Evolutionary conservation across 352 stramenopile species (phyloP).

Genomic region (Plasmopara halstedii): DNA sequence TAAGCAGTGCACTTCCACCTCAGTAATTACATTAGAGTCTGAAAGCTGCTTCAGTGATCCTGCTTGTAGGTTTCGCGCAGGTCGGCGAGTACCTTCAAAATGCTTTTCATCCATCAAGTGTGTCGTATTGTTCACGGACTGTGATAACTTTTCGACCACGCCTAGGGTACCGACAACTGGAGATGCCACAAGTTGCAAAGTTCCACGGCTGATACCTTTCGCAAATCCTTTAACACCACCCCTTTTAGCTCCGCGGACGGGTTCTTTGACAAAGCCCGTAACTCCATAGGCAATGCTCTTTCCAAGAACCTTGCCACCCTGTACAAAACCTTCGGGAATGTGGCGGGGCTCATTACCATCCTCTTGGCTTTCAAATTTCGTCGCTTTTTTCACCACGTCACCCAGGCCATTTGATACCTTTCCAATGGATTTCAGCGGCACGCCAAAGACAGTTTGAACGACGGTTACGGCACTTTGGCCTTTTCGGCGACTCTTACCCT

Average conservation of each 20-base stretch:
- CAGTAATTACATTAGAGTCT: constrained; percentile 82
- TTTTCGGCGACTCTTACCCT: constrained; percentile 71
- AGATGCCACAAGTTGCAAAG: constrained; percentile 67
- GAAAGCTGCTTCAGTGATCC: constrained; percentile 60
- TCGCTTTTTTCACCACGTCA: constrained; percentile 81
- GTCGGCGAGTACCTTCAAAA: constrained; percentile 68
- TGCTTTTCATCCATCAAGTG: constrained; percentile 77
- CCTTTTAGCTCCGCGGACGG: constrained; percentile 63
- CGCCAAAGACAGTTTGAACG: constrained; percentile 73
- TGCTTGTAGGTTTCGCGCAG: constrained; percentile 51
- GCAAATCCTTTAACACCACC: constrained; percentile 76
- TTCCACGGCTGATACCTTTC: constrained; percentile 71
- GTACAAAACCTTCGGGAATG: constrained; percentile 63
- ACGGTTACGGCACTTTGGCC: constrained; percentile 74
- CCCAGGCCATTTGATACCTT: constrained; percentile 82
- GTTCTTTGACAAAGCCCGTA: constrained; percentile 75
- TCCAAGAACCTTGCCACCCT: constrained; percentile 64
- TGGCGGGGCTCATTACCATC: constrained; percentile 57
- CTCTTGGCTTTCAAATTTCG: constrained; percentile 76
- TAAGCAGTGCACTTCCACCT: constrained; percentile 73
- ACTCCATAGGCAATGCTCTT: constrained; percentile 76
- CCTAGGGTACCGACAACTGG: constrained; percentile 79
- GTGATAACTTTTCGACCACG: constrained; percentile 74
- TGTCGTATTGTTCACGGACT: constrained; percentile 82
- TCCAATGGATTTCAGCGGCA: constrained; percentile 62